A percentile compares a stretch with the other conserved stretches of the same genome.
phyloP scores from a whole-genome alignment of 2,329 filamentous ascomycete species.

The Microdochium trichocladiopsis region DNA sequence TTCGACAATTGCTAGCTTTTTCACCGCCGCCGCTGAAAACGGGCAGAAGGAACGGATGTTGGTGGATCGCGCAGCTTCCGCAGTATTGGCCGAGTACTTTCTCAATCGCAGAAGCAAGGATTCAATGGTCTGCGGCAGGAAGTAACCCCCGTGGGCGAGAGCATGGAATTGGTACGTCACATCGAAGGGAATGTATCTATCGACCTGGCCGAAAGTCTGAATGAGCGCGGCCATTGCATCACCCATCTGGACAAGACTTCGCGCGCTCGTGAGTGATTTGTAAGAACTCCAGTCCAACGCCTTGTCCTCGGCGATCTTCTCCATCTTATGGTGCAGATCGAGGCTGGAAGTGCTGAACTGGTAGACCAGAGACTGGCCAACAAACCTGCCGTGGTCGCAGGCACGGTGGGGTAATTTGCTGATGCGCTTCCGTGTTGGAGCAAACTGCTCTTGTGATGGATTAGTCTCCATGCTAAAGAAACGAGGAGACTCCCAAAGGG shows the following conservation, averaged over 20 bases:
- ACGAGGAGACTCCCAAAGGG: constrained; percentile 42
- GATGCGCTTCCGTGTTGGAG: constrained; percentile 16
- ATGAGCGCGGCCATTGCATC: constrained; percentile 23
- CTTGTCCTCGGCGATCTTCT: constrained; percentile 16
- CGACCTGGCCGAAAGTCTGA: constrained; percentile 3
- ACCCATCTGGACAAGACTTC: constrained; percentile 3
- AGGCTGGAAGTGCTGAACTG: constrained; percentile 20
- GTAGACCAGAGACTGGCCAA: constrained; percentile 38
- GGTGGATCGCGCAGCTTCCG: constrained; percentile 6
- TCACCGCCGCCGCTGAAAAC: constrained; percentile 46
- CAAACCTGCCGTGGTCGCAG: constrained; percentile 20
- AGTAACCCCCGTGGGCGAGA: constrained; percentile 54
- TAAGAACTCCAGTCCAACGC: constrained; percentile 7
- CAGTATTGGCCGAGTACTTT: not conserved
- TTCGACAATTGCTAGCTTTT: constrained; percentile 43
- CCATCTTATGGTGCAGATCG: constrained; percentile 20
- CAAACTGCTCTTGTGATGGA: constrained; percentile 4
- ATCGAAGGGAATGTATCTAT: constrained; percentile 34
- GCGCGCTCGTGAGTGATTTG: not conserved
- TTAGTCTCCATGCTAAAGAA: constrained; percentile 29
- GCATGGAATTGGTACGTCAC: constrained; percentile 57
- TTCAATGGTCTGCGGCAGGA: constrained; percentile 46
- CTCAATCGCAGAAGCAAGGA: not conserved
- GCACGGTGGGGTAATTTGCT: constrained; percentile 15
- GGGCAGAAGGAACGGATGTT: constrained; percentile 18